Evolutionary conservation across 306 rosid species (phyloP).

Genomic region (Arachis stenosperma): DNA sequence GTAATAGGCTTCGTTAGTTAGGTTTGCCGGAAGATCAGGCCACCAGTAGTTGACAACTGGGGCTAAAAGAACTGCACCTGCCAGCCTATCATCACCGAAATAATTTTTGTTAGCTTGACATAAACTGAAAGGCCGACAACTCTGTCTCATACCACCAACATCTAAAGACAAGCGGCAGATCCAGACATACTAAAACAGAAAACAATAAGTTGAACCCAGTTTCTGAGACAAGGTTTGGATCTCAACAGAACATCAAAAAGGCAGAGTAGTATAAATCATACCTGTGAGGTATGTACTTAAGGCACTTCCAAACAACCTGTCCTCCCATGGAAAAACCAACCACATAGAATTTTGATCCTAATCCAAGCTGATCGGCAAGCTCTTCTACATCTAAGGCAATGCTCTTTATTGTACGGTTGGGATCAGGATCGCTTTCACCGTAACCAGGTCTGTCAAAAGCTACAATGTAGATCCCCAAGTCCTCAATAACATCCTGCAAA

Average conservation of each 20-base stretch:
- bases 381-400: constrained; percentile 82
- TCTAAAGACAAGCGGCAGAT: constrained; percentile 5
- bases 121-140: background rate
- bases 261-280: constrained; percentile 32
- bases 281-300: constrained; percentile 89
- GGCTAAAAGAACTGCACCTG: constrained; percentile 72
- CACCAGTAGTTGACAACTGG: constrained; percentile 89
- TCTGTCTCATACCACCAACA: constrained; percentile 14
- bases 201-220: background rate
- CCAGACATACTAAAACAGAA: constrained; percentile 1
- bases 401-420: constrained; percentile 69
- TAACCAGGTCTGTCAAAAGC: constrained; percentile 93
- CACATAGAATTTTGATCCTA: constrained; percentile 80
- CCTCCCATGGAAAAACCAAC: constrained; percentile 87
- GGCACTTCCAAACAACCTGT: constrained; percentile 76
- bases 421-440: constrained; percentile 96
- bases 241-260: no score
- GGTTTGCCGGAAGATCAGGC: constrained; percentile 73
- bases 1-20: constrained; percentile 57
- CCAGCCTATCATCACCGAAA: constrained; percentile 59
- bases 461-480: constrained; percentile 63
- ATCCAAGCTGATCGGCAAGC: constrained; percentile 77
- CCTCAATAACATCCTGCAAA: constrained; percentile 63
- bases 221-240: no score
- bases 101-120: constrained; percentile 9